Conservation (phyloP, 805 yeast species). For the Middelhovenomyces tepae region DNA sequence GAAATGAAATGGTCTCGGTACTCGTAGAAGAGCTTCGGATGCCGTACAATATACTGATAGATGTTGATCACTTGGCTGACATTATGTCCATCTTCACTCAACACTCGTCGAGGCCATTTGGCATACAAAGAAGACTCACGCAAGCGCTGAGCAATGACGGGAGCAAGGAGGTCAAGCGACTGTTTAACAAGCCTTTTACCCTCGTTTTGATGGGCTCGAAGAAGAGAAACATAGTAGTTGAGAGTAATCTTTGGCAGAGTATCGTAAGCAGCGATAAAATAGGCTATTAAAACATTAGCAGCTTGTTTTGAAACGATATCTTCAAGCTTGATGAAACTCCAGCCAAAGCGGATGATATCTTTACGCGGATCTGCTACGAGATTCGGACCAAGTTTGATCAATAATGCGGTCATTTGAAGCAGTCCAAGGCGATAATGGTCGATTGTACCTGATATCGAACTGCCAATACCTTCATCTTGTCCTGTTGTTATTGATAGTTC, state of each 20-base stretch:
- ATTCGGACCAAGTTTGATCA: constrained; percentile 60
- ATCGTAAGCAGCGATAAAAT: constrained; percentile 78
- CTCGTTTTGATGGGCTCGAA: constrained; percentile 79
- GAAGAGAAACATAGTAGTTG: constrained; percentile 83
- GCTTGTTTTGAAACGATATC: constrained; percentile 86
- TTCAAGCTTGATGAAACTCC: constrained; percentile 87
- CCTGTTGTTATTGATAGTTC: constrained; percentile 29
- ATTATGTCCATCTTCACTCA: constrained; percentile 82
- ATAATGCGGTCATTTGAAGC: constrained; percentile 68
- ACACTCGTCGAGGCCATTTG: constrained; percentile 87
- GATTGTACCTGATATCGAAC: constrained; percentile 56
- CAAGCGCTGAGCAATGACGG: constrained; percentile 67
- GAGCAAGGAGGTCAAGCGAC: constrained; percentile 81
- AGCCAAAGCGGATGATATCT: constrained; percentile 84
- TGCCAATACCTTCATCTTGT: constrained; percentile 13
- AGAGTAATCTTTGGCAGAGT: constrained; percentile 84
- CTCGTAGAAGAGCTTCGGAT: constrained; percentile 72
- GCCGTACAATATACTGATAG: constrained; percentile 80
- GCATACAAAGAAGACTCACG: constrained; percentile 58
- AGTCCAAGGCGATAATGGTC: constrained; percentile 72
- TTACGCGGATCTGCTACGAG: constrained; percentile 55
- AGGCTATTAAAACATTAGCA: constrained; percentile 81
- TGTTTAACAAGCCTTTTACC: constrained; percentile 76
- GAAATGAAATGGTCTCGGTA: constrained; percentile 87
- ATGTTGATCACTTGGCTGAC: constrained; percentile 80